Conservation (phyloP, 169 alveolate genomes). For the Cyclospora cayetanensis region DNA sequence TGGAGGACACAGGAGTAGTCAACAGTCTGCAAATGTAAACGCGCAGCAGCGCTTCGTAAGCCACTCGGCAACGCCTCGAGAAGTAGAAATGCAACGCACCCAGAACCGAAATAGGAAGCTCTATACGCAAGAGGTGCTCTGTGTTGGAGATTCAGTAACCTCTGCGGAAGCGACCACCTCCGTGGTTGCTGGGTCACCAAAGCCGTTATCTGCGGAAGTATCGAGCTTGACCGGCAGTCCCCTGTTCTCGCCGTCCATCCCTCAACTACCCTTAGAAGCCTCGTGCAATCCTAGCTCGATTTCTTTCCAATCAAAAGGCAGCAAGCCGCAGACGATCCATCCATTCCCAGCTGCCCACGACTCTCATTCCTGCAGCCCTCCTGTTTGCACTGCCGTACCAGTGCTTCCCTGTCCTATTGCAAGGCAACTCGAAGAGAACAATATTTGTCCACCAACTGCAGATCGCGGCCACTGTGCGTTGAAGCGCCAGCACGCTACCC, state of each 20-base stretch:
- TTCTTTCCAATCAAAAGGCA: not conserved
- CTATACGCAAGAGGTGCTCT: not conserved
- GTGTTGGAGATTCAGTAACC: not conserved
- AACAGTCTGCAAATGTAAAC: no score
- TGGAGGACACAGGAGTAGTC: not conserved
- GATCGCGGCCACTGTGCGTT: no score
- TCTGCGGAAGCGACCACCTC: not conserved
- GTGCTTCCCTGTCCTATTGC: no score
- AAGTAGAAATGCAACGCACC: no score
- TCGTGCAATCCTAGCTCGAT: not conserved
- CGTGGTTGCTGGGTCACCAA: not conserved
- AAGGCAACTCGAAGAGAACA: no score
- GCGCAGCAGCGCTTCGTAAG: not conserved
- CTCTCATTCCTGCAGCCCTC: no score
- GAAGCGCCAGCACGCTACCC: no score
- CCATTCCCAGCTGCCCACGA: not conserved
- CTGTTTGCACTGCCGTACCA: no score
- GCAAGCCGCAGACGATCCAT: not conserved
- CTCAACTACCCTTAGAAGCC: not conserved
- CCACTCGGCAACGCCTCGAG: not conserved
- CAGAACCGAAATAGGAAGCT: no score
- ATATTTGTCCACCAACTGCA: no score
- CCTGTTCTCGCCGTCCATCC: not conserved
- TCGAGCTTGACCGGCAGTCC: not conserved
- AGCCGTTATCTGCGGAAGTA: not conserved